phyloP scores from a whole-genome alignment of 805 yeast species.

The Candida ficus region DNA sequence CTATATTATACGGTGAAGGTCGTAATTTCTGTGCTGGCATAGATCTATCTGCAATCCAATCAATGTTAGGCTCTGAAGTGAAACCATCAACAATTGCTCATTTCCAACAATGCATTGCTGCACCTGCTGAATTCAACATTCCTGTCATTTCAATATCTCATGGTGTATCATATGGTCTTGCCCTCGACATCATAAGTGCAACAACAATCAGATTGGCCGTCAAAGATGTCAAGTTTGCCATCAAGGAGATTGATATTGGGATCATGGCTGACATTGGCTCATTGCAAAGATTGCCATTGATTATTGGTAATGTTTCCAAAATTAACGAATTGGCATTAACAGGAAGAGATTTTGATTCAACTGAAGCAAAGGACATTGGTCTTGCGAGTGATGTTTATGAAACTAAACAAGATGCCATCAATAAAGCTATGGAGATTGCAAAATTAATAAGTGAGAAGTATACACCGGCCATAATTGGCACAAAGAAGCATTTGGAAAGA shows the following conservation, averaged over 20 bases:
- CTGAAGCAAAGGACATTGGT: conserved; percentile 54
- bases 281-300: conserved; percentile 56
- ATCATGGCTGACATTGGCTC: conserved; percentile 78
- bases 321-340: conserved; percentile 58
- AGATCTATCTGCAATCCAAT: conserved; percentile 38
- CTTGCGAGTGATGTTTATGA: conserved; percentile 44
- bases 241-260: conserved; percentile 70
- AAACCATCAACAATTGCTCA: conserved; percentile 35
- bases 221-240: conserved; percentile 46
- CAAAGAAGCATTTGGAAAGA: conserved; percentile 49
- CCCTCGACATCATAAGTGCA: conserved; percentile 59
- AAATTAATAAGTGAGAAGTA: conserved; percentile 38
- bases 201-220: conserved; percentile 54
- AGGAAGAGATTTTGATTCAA: conserved; percentile 48
- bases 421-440: conserved; percentile 44
- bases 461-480: conserved; percentile 60
- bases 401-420: conserved; percentile 44
- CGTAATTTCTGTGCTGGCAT: conserved; percentile 61
- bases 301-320: conserved; percentile 51
- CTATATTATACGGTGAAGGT: conserved; percentile 54
- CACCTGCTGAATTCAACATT: conserved; percentile 40
- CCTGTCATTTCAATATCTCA: conserved; percentile 67
- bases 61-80: conserved; percentile 23
- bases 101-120: conserved; percentile 53
- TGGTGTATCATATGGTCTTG: conserved; percentile 63